Evolutionary conservation across 2,329 filamentous ascomycete species (phyloP).

Genomic region (Hymenoscyphus salicellus): DNA sequence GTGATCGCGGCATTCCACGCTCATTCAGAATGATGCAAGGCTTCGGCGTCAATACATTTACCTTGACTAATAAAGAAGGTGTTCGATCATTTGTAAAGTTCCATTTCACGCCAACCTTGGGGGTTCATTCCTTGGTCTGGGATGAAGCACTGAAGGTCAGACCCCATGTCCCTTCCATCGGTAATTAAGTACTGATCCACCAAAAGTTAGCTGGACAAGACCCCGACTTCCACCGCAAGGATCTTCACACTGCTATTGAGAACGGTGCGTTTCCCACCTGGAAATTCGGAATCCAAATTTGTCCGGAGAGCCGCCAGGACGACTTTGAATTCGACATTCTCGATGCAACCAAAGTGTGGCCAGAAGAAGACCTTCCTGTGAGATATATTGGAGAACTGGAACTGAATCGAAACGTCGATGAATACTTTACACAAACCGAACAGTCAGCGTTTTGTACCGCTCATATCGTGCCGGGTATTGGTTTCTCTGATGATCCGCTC

Average conservation of each 20-base stretch:
- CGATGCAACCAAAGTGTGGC: conserved; percentile 84
- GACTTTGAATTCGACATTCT: conserved; percentile 84
- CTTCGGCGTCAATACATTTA: conserved; percentile 79
- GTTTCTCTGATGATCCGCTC: conserved; percentile 73
- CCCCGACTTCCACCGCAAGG: conserved; percentile 78
- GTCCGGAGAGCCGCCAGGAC: conserved; percentile 68
- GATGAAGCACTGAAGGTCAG: conserved; percentile 61
- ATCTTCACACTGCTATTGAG: conserved; percentile 71
- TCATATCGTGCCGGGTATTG: conserved; percentile 75
- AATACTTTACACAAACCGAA: conserved; percentile 80
- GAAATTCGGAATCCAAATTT: conserved; percentile 78
- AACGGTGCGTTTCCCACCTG: conserved; percentile 69
- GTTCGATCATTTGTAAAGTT: conserved; percentile 75
- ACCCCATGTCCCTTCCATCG: too few species aligned
- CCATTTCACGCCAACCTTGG: conserved; percentile 69
- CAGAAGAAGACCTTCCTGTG: conserved; percentile 71
- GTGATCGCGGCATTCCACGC: conserved; percentile 68
- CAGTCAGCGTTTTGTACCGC: conserved; percentile 80
- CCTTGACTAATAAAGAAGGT: conserved; percentile 64
- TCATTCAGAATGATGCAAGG: conserved; percentile 84
- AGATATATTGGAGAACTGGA: conserved; percentile 77
- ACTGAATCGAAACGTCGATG: conserved; percentile 75
- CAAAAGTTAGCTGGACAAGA: conserved; percentile 71
- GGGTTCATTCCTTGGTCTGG: conserved; percentile 69
- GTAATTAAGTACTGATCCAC: too few species aligned